Base-by-base conservation (phyloP, 2,329 filamentous ascomycete genomes). In the Fusarium foetens region DNA sequence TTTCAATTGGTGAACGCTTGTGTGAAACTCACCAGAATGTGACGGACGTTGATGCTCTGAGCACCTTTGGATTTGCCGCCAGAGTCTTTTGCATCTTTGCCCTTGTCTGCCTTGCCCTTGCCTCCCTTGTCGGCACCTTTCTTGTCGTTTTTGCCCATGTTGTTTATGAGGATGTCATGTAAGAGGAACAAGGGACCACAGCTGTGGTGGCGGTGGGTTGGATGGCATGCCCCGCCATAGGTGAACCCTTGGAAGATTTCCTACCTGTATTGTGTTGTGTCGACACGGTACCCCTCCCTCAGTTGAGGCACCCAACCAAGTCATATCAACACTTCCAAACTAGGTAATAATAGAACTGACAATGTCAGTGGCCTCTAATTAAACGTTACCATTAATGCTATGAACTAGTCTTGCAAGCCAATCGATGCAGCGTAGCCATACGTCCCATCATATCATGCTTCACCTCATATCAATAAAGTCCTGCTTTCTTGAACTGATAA, bases 21-120 rank as follows among this genome's bases (percentile, higher is more conserved):
- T n/a, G 31, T n/a, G 35, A 23, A 39, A 63, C 75, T 58, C 73
- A 88, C 87, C 76, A 93, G 81, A 66, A 94, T 93, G 80, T 94
- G 92, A 43, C 92, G 88, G 58, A 92, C 91, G 77, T 93, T 93
- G 82, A 94, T 92, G 65, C 86, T 86, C 76, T 91, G 90, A 2
- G 90, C 91, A 29, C 89, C 92, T 61, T 85, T 85, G 25, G 77
- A 74, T 70, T 84, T 84, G 58, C 80, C 80, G 45, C 84, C 75
- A 70, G 79, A 77, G 6, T 82, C 74, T 65, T 80, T 81, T 12
- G 57, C 62, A 31, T 70, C 74, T 41, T 76, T 76, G 16, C 58
- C 51, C 41, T 74, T 75, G 25, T 71, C 72, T 41, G 61, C 65
- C 38, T 67, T 75, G n/a, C 61, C 67, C 55, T 72, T 79, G 75